Conservation (phyloP, 2,329 filamentous ascomycete genomes). For the Beauveria pseudobassiana region DNA sequence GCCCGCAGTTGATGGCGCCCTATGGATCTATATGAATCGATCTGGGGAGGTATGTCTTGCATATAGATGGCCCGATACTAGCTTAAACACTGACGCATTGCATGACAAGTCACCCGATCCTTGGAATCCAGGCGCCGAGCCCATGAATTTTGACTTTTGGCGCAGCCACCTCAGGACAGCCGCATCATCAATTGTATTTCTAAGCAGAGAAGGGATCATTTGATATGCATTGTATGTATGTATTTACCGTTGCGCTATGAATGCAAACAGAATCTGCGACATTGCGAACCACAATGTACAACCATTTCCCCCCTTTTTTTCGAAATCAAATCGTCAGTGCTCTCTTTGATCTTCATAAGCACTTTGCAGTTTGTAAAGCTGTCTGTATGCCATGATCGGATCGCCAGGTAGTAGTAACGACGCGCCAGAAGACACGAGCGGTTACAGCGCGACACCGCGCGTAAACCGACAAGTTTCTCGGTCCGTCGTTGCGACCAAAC, state of each 20-base stretch:
- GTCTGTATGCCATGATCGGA: slow-evolving; percentile 23
- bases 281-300: background rate
- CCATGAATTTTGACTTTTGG: slow-evolving; percentile 55
- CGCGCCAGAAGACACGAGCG: slow-evolving; percentile 19
- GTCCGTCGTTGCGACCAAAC: slow-evolving; percentile 13
- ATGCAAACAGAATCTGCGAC: background rate
- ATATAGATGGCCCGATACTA: background rate
- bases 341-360: slow-evolving; percentile 52
- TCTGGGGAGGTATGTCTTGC: slow-evolving; percentile 53
- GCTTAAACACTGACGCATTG: background rate
- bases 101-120: slow-evolving; percentile 48
- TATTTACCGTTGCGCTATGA: background rate
- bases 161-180: slow-evolving; percentile 51
- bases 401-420: slow-evolving; percentile 23
- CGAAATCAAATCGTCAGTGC: slow-evolving; percentile 38
- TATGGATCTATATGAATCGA: slow-evolving; percentile 61
- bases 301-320: background rate
- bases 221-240: background rate
- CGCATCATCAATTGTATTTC: slow-evolving; percentile 52
- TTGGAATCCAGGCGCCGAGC: slow-evolving; percentile 48
- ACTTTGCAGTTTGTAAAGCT: slow-evolving; percentile 12
- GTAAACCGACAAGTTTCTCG: slow-evolving; percentile 20
- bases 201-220: slow-evolving; percentile 19
- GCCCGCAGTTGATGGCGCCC: slow-evolving; percentile 55
- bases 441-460: slow-evolving; percentile 26